Base-by-base conservation (phyloP, 306 rosid genomes). In the Cyamopsis tetragonoloba region DNA sequence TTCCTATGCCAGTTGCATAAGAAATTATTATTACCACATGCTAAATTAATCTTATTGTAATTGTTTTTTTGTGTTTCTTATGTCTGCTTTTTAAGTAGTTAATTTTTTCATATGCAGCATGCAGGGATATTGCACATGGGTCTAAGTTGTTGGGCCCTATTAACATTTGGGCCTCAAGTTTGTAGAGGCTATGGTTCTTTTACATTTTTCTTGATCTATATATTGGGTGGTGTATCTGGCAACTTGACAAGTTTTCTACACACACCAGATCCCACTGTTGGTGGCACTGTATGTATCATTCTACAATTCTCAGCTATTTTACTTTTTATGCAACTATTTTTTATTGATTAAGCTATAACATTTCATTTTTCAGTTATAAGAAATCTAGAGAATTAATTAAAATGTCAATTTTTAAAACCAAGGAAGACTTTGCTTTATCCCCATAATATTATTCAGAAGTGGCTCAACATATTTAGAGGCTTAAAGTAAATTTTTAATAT, bases 191-290 rank as follows among this genome's bases (percentile, higher is more conserved):
- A 89, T 77, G 96, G 98, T 28, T 76, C 93, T 17, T 82, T 86
- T 58, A 86, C 91, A 18, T 93, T 88, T 75, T 58, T 86, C 81
- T 80, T 93, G 86, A 87, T 93, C 66, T 93, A 87, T 77, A 65
- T 87, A 39, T 71, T 93, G 11, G 98, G 96, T 62, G 96, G 98
- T 72, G 70, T 93, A 74, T 86, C 98, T 53, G 95, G 98, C 28
- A 93, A 93, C 73, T 58, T 89, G 77, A 80, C 81, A 42, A 89
- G 98, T 81, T 93, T 86, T 79, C 83, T 92, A 3, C 96, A 89
- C 64, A 89, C 96, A 54, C 80, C 93, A 8, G 88, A 86, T 57
- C 96, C 87, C 20, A 87, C 93, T 7, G 96, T 93, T 43, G 91
- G 96, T 32, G 96, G 98, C 28, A 87, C 96, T 3, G 96, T 93